phyloP scores from a whole-genome alignment of 106 monocot genomes.

The Vanilla planifolia region DNA sequence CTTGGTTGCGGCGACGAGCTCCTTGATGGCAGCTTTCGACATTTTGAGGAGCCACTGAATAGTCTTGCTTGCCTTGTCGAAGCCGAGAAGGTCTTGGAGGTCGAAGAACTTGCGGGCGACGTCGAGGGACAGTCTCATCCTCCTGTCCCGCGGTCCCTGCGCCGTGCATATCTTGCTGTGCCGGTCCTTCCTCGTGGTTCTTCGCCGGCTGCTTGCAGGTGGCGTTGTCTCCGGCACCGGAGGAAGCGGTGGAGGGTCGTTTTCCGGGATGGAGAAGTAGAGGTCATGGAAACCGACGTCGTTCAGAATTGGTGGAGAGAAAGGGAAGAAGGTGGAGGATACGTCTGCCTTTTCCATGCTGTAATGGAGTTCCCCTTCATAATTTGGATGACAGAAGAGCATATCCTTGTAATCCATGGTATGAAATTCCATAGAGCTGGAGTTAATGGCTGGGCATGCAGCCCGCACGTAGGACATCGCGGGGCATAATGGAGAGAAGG shows the following conservation, averaged over 20 bases:
- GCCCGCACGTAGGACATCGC: neutral
- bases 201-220: neutral
- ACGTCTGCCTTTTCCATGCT: constrained; percentile 5
- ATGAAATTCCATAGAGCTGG: neutral
- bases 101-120: constrained; percentile 71
- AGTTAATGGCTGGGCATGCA: constrained; percentile 3
- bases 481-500: neutral
- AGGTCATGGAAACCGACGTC: neutral
- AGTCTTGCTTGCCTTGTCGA: constrained; percentile 84
- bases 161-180: constrained; percentile 88
- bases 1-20: constrained; percentile 13
- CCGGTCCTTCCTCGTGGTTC: constrained; percentile 44
- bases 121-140: constrained; percentile 76
- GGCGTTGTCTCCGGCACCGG: neutral
- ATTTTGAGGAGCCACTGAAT: constrained; percentile 74
- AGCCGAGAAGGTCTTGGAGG: constrained; percentile 80
- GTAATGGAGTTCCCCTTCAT: too few species aligned
- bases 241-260: neutral
- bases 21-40: constrained; percentile 47
- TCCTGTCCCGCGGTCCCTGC: constrained; percentile 56
- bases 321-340: constrained; percentile 11
- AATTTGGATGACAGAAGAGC: too few species aligned
- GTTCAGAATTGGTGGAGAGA: neutral
- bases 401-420: too few species aligned
- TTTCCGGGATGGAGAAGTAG: neutral